phyloP scores from a whole-genome alignment of 2,329 filamentous ascomycete genomes.

The Stenocarpella maydis region DNA sequence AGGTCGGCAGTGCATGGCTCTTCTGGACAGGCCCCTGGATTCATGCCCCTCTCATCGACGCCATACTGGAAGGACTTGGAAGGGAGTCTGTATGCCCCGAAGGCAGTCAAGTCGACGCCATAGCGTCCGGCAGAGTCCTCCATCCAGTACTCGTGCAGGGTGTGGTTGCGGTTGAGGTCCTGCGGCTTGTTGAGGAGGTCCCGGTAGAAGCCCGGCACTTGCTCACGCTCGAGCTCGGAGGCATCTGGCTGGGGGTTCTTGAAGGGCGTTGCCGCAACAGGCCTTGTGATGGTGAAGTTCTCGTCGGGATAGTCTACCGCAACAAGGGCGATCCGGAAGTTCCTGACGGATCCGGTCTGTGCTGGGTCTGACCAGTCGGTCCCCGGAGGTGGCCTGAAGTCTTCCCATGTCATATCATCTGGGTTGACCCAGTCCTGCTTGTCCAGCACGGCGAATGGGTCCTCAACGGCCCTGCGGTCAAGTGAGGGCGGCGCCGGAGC shows the following conservation, averaged over 20 bases:
- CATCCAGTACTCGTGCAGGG: conserved; percentile 66
- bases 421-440: conserved; percentile 62
- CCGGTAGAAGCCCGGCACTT: conserved; percentile 59
- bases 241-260: conserved; percentile 56
- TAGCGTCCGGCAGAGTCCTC: conserved; percentile 61
- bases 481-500: conserved; percentile 1
- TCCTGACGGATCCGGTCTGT: conserved; percentile 54
- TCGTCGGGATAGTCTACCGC: conserved; percentile 59
- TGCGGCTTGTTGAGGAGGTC: conserved; percentile 59
- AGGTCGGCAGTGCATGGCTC: conserved; percentile 56
- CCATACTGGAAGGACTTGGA: conserved; percentile 58
- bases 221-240: conserved; percentile 51
- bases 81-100: conserved; percentile 60
- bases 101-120: conserved; percentile 61
- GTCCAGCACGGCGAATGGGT: conserved; percentile 59
- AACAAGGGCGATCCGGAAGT: conserved; percentile 65
- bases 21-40: conserved; percentile 53
- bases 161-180: conserved; percentile 59
- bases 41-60: conserved; percentile 54
- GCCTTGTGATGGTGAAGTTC: conserved; percentile 57
- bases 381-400: conserved; percentile 55
- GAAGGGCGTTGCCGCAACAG: conserved; percentile 57
- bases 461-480: conserved; percentile 31
- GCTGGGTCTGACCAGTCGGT: conserved; percentile 57
- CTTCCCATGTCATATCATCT: conserved; percentile 61